phyloP scores from a whole-genome alignment of 352 stramenopile species.

The Phytophthora fragariaefolia region DNA sequence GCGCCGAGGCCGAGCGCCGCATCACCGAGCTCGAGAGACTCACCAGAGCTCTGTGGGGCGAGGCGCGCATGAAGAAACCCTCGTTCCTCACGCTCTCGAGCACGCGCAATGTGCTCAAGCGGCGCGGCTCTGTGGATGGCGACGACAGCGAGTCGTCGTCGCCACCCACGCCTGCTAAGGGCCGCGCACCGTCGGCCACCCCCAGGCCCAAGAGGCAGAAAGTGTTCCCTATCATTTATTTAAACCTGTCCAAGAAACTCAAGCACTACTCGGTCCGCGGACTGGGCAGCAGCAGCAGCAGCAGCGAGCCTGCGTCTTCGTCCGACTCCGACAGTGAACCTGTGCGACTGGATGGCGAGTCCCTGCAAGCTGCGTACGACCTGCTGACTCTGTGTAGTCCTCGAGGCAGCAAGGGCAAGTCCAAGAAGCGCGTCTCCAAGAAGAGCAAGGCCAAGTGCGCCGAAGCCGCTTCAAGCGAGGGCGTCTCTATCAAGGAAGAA shows the following conservation, averaged over 20 bases:
- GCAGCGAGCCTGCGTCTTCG: slow-evolving; percentile 26
- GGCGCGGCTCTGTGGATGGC: not conserved
- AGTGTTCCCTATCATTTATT: slow-evolving; percentile 82
- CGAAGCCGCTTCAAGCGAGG: not conserved
- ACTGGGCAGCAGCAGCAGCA: slow-evolving; percentile 15
- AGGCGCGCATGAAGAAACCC: slow-evolving; percentile 56
- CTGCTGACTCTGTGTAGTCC: slow-evolving; percentile 62
- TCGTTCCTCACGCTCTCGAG: slow-evolving; percentile 70
- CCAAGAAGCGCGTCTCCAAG: slow-evolving; percentile 11
- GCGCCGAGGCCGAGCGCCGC: slow-evolving; percentile 48
- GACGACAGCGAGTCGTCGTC: slow-evolving; percentile 25
- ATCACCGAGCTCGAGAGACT: slow-evolving; percentile 57
- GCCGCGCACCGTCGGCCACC: slow-evolving; percentile 40
- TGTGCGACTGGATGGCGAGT: slow-evolving; percentile 66
- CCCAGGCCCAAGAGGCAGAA: slow-evolving; percentile 59
- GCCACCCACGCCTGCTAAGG: slow-evolving; percentile 33
- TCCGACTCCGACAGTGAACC: slow-evolving; percentile 34
- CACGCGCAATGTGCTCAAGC: slow-evolving; percentile 51
- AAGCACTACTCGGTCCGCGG: slow-evolving; percentile 41
- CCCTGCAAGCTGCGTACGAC: slow-evolving; percentile 73
- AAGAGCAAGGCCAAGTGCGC: not conserved
- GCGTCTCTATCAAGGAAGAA: slow-evolving; percentile 2
- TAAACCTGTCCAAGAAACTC: slow-evolving; percentile 76
- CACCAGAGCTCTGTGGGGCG: slow-evolving; percentile 62
- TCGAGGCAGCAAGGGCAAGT: slow-evolving; percentile 17